A percentile compares a stretch with the other conserved stretches of the same genome.
Evolutionary conservation across 495 filamentous ascomycete genomes (phyloP).

Genomic region (Talaromyces adpressus): DNA sequence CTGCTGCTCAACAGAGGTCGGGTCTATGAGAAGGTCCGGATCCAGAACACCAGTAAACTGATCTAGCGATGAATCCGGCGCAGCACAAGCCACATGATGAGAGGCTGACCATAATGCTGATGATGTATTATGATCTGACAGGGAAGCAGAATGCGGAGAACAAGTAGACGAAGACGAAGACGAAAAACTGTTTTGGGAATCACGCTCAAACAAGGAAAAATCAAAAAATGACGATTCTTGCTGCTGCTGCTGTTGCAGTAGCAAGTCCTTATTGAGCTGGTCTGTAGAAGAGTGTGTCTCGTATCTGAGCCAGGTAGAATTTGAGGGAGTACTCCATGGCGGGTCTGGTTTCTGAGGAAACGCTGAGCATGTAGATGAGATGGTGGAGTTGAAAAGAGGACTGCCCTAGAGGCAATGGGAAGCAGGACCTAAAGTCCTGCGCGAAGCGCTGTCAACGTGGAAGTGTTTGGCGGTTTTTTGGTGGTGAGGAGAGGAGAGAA

Average conservation of each 20-base stretch:
- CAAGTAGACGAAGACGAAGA: constrained; percentile 5
- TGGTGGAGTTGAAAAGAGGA: background rate
- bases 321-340: constrained; percentile 1
- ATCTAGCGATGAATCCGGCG: constrained; percentile 1
- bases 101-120: constrained; percentile 3
- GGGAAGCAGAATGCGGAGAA: background rate
- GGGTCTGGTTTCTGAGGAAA: constrained; percentile 2
- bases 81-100: background rate
- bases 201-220: constrained; percentile 6
- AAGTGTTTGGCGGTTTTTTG: background rate
- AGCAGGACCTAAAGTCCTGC: constrained; percentile 9
- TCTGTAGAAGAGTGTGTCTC: background rate
- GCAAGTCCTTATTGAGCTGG: background rate
- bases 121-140: background rate
- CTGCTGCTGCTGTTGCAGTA: constrained; percentile 1
- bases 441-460: constrained; percentile 4
- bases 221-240: constrained; percentile 3
- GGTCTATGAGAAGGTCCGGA: constrained; percentile 1
- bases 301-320: background rate
- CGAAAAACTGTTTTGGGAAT: constrained; percentile 1
- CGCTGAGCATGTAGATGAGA: constrained; percentile 7
- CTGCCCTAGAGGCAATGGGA: constrained; percentile 7
- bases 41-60: constrained; percentile 2
- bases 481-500: background rate
- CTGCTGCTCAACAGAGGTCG: background rate